Evolutionary conservation across 192 early-diverging fungal species (phyloP).

Genomic region (Gamsiella multidivaricata): DNA sequence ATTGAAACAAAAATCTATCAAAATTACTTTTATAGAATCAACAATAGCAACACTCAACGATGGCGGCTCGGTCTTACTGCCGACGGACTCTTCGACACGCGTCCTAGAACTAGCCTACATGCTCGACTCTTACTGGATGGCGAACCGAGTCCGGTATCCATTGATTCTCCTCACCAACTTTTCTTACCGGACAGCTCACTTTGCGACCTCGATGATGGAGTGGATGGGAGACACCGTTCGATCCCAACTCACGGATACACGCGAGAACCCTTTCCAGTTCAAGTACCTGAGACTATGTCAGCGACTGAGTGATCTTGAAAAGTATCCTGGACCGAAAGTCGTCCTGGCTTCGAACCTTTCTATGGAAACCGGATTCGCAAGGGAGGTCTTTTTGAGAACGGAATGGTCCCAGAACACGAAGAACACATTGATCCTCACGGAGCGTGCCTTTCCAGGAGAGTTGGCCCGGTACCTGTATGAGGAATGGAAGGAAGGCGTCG

Average conservation of each 20-base stretch:
- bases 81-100: slow-evolving; percentile 89
- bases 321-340: slow-evolving; percentile 80
- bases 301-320: slow-evolving; percentile 73
- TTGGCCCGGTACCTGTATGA: slow-evolving; percentile 74
- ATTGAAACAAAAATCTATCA: too few species aligned
- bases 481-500: slow-evolving; percentile 63
- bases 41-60: slow-evolving; percentile 69
- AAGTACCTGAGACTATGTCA: slow-evolving; percentile 78
- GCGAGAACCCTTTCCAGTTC: slow-evolving; percentile 92
- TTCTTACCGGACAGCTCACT: slow-evolving; percentile 78
- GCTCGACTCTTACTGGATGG: slow-evolving; percentile 88
- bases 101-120: slow-evolving; percentile 91
- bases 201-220: slow-evolving; percentile 91
- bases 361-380: slow-evolving; percentile 84
- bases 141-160: slow-evolving; percentile 68
- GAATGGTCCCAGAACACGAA: slow-evolving; percentile 36
- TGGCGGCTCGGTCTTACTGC: slow-evolving; percentile 87
- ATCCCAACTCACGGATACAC: slow-evolving; percentile 72
- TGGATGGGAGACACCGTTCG: slow-evolving; percentile 94
- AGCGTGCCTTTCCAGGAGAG: slow-evolving; percentile 78
- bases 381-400: slow-evolving; percentile 84
- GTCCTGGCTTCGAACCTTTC: slow-evolving; percentile 85
- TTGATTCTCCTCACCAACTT: slow-evolving; percentile 84
- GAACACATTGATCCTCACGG: slow-evolving; percentile 83
- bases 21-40: slow-evolving; percentile 66